phyloP scores from a whole-genome alignment of 2,329 filamentous ascomycete species.

The Apiospora phragmitis region DNA sequence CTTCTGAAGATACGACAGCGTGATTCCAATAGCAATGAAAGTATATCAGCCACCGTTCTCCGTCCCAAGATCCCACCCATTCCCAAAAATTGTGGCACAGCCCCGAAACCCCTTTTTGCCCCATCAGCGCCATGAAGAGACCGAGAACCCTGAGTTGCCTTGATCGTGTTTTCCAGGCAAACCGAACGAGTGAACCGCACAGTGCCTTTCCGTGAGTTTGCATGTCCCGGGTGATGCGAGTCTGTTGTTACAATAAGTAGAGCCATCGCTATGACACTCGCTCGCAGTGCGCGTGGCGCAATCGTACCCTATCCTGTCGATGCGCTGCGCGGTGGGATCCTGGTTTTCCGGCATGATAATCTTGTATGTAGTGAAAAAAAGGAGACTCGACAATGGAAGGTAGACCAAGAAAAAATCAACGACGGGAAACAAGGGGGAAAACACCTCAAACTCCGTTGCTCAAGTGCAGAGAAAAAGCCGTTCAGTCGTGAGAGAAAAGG shows the following conservation, averaged over 20 bases:
- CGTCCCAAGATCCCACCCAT: background rate
- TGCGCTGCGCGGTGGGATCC: slow-evolving; percentile 29
- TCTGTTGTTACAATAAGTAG: slow-evolving; percentile 26
- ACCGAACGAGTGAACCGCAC: slow-evolving; percentile 10
- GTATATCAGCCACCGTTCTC: slow-evolving; percentile 1
- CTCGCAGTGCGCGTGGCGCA: slow-evolving; percentile 29
- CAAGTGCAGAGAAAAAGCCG: slow-evolving; percentile 15
- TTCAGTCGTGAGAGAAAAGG: slow-evolving; percentile 13
- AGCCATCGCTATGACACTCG: slow-evolving; percentile 23
- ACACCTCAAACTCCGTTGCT: slow-evolving; percentile 18
- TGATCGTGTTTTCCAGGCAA: background rate
- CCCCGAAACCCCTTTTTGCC: background rate
- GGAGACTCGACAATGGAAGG: slow-evolving; percentile 12
- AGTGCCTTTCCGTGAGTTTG: slow-evolving; percentile 1
- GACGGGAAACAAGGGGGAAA: slow-evolving; percentile 12
- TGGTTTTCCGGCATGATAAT: slow-evolving; percentile 18
- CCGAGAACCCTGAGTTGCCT: background rate
- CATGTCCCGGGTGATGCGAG: slow-evolving; percentile 4
- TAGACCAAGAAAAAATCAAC: slow-evolving; percentile 12
- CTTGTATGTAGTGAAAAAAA: slow-evolving; percentile 20
- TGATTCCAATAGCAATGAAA: background rate
- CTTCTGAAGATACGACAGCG: background rate
- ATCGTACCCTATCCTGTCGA: slow-evolving; percentile 28
- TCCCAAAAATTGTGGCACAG: background rate
- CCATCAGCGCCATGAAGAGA: slow-evolving; percentile 2